A percentile compares a stretch with the other conserved stretches of the same genome.
Evolutionary conservation across 176 grass and related monocot species (phyloP).

Genomic region (Microstegium vimineum): DNA sequence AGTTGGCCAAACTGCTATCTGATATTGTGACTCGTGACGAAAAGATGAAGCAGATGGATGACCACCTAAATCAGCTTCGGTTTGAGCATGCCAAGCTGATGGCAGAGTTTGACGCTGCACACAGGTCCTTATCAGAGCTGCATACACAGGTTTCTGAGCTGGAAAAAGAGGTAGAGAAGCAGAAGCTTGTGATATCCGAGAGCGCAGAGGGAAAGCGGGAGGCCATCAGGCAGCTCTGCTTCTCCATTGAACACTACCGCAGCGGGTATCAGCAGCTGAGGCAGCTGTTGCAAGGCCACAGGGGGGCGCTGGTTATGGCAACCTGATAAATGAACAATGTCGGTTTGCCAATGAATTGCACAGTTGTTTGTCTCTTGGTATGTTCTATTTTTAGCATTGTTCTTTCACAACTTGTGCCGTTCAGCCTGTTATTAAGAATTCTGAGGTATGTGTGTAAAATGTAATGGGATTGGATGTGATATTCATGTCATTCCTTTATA

Average conservation of each 20-base stretch:
- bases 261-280: constrained; percentile 65
- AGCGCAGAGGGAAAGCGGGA: constrained; percentile 83
- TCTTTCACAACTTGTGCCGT: constrained; percentile 5
- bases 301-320: constrained; percentile 49
- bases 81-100: constrained; percentile 60
- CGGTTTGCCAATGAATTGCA: neutral
- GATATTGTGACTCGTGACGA: constrained; percentile 45
- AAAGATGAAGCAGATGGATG: constrained; percentile 48
- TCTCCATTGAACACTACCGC: constrained; percentile 86
- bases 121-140: constrained; percentile 27
- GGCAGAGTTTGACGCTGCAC: constrained; percentile 14
- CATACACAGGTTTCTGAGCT: constrained; percentile 44
- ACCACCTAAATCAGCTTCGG: constrained; percentile 55
- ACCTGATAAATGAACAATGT: constrained; percentile 28
- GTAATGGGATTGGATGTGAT: neutral
- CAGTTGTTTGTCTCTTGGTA: neutral
- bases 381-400: neutral
- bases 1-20: constrained; percentile 31
- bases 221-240: constrained; percentile 90
- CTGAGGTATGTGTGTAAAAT: neutral
- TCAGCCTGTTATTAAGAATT: neutral
- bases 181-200: constrained; percentile 61
- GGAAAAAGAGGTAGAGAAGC: constrained; percentile 58
- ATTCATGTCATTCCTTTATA: neutral
- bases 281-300: constrained; percentile 66